These are phyloP conservation scores for Naegleria fowleri DNA, from an alignment of 208 protist species.

Conservation along the genomic window DNA sequence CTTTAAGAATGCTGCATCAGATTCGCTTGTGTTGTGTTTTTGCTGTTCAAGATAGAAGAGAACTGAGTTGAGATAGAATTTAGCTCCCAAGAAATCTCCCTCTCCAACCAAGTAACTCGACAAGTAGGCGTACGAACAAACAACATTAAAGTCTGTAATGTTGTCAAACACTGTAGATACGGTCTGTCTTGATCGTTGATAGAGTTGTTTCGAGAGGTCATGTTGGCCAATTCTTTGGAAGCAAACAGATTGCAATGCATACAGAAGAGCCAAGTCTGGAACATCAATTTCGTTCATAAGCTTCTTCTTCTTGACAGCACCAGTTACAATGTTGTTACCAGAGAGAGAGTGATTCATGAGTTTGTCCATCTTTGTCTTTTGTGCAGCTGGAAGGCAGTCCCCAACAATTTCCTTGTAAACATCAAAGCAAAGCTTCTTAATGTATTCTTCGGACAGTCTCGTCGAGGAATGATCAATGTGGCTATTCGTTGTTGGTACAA, in stretches of 20 bases:
- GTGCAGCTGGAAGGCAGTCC: not conserved
- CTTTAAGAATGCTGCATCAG: not conserved
- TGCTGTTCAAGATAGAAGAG: not conserved
- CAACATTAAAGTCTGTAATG: constrained; percentile 3
- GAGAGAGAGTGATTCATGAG: not conserved
- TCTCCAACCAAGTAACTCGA: not conserved
- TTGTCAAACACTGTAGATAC: constrained; percentile 8
- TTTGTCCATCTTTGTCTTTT: not conserved
- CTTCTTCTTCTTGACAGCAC: not conserved
- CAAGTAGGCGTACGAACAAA: not conserved
- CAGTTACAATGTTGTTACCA: not conserved
- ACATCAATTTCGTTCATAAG: not conserved
- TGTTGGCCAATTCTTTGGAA: constrained; percentile 19
- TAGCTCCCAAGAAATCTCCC: constrained; percentile 1
- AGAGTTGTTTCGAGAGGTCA: not conserved
- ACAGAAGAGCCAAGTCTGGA: not conserved
- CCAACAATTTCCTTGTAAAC: not conserved
- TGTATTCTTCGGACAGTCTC: not conserved
- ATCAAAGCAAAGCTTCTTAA: not conserved
- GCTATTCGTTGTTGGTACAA: not conserved
- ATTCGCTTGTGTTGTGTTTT: not conserved
- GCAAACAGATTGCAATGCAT: constrained; percentile 4
- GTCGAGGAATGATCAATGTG: not conserved
- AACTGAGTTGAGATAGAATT: constrained; percentile 13
- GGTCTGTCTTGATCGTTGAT: not conserved